Evolutionary conservation across 176 grass and related monocot species (phyloP), one percentile per base, ranked within the genome.

Genomic region (Tillandsia leiboldiana): DNA sequence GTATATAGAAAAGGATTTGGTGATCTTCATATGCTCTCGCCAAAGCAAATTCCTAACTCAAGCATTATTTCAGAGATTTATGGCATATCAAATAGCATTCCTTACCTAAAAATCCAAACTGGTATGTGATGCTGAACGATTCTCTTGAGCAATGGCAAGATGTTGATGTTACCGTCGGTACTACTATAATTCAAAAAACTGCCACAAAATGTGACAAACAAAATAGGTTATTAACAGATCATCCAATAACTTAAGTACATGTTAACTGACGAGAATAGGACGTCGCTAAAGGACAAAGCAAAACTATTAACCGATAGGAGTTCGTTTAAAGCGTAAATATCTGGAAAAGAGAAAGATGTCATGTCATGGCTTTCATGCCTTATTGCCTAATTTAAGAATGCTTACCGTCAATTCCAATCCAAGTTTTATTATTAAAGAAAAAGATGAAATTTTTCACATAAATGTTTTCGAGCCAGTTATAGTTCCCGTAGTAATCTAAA

Each of bases 21-120:
- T 20, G 22, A 20, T 61, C 56, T 15, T 63, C 23, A 75, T 75
- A 9, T 18, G 75, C 61, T 75, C 48, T 66, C 48, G 54, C 70
- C 12, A 78, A 75, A 29, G 53, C 17, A 22, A 59, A 18, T 42
- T 42, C 33, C 54, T 59, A 8, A 61, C 56, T 61, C 10, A 5
- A 17, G 7, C 7, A 61, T 13, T 12, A 23, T 20, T 23, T 61
- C 22, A 18, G 56, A 61, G 17, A 61, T 2, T 18, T 61, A 18
- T 59, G 20, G 49, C 20, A 52, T 17, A 51, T 52, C 15, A 11
- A 26, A 53, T 14, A 10, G 53, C 12, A 72, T 29, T 23, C 50
- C 26, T 84, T 66, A 99, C 94, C 94, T 99, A 77, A 99, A 99
- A 79, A 99, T 50, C 89, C 84, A 93, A 28, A 99, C 75, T 73